These are phyloP conservation scores for Ulota crispa DNA, from an alignment of 225 moss, liverwort and hornwort genomes.

Conservation along the genomic window DNA sequence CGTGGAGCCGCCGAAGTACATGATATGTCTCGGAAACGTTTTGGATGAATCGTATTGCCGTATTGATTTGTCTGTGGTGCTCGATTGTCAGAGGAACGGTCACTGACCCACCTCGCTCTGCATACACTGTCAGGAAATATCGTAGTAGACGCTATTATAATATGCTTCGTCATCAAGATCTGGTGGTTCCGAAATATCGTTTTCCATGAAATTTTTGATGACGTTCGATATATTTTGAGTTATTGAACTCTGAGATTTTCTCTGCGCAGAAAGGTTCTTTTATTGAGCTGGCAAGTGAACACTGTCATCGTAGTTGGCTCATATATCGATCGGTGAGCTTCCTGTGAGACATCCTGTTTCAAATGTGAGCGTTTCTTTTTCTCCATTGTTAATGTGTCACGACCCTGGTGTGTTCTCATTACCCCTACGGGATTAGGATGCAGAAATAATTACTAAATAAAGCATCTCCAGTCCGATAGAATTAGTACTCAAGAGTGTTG, in stretches of 20 bases:
- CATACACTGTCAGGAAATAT: constrained; percentile 23
- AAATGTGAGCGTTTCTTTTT: background rate
- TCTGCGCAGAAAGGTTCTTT: background rate
- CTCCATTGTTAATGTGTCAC: background rate
- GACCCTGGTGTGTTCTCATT: background rate
- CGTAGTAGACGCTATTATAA: background rate
- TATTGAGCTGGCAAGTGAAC: background rate
- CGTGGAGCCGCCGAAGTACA: constrained; percentile 6
- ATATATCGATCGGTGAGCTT: background rate
- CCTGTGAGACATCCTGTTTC: background rate
- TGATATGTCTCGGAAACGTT: constrained; percentile 24
- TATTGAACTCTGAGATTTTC: constrained; percentile 5
- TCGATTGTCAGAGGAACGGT: constrained; percentile 34
- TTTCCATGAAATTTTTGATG: constrained; percentile 19
- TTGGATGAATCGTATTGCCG: constrained; percentile 15
- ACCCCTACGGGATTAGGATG: background rate
- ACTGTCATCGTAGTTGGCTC: background rate
- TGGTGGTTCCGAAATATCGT: constrained; percentile 3
- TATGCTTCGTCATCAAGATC: background rate
- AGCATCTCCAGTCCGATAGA: too few species aligned
- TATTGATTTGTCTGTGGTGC: constrained; percentile 22
- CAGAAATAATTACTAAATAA: too few species aligned
- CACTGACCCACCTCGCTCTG: constrained; percentile 32
- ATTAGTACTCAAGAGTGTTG: too few species aligned
- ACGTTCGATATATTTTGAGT: constrained; percentile 2